These are phyloP conservation scores for Quercus variabilis DNA, from an alignment of 306 rosid species.

Conservation along the genomic window DNA sequence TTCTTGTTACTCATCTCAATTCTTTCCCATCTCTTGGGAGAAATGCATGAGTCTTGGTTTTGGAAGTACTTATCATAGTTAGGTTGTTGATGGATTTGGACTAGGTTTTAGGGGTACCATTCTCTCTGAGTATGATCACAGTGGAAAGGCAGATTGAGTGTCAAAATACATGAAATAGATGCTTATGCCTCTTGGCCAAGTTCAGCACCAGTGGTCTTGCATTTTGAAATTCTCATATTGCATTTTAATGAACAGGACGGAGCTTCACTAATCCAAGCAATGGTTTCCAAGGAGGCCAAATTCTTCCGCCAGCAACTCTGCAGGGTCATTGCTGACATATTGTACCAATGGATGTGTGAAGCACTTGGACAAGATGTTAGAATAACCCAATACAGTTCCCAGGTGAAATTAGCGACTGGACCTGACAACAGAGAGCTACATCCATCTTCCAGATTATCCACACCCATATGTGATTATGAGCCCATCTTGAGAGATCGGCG, in stretches of 20 bases:
- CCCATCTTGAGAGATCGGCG: conserved; percentile 68
- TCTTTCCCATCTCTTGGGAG: background rate
- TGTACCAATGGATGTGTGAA: conserved; percentile 60
- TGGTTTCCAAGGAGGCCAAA: conserved; percentile 75
- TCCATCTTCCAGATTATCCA: conserved; percentile 43
- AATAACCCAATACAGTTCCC: conserved; percentile 33
- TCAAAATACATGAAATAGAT: conserved; percentile 6
- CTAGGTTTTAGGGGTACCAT: background rate
- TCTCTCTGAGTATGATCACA: background rate
- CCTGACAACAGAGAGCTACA: conserved; percentile 43
- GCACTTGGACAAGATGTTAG: conserved; percentile 41
- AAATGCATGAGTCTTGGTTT: background rate
- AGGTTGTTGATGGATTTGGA: background rate
- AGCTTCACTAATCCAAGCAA: conserved; percentile 72
- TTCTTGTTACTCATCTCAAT: background rate
- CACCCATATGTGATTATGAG: conserved; percentile 37
- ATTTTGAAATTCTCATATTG: conserved; percentile 19
- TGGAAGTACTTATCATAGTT: background rate
- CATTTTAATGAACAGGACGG: conserved; percentile 61
- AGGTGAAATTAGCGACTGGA: conserved; percentile 36
- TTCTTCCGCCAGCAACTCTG: conserved; percentile 60
- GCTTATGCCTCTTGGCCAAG: conserved; percentile 4
- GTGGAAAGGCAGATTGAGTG: background rate
- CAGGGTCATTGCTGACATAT: conserved; percentile 52
- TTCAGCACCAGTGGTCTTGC: background rate